These are phyloP conservation scores for Colletotrichum agaves DNA, from an alignment of 2,329 filamentous ascomycete species.

Conservation along the genomic window DNA sequence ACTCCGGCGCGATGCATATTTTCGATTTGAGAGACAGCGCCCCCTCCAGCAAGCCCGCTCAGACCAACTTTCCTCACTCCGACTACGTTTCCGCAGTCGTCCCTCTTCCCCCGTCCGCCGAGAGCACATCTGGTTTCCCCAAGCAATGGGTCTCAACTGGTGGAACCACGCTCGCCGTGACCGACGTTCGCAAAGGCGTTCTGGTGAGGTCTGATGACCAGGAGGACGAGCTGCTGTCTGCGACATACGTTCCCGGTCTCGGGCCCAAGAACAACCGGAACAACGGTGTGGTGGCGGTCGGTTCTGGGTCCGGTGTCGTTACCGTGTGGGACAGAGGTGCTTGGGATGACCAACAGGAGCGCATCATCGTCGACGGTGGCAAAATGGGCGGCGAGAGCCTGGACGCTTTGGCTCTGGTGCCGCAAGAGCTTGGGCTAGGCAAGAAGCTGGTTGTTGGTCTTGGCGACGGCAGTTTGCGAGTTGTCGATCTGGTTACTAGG, in stretches of 20 bases:
- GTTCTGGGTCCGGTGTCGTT: slow-evolving; percentile 80
- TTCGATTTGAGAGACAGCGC: slow-evolving; percentile 79
- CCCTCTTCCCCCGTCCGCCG: slow-evolving; percentile 80
- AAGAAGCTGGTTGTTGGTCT: slow-evolving; percentile 84
- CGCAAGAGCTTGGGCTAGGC: slow-evolving; percentile 74
- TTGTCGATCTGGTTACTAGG: slow-evolving; percentile 80
- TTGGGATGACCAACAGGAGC: slow-evolving; percentile 95
- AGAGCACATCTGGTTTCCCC: slow-evolving; percentile 87
- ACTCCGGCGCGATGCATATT: slow-evolving; percentile 89
- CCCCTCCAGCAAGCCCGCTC: slow-evolving; percentile 72
- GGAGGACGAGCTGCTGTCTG: slow-evolving; percentile 90
- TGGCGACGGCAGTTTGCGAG: slow-evolving; percentile 81
- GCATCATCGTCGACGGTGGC: slow-evolving; percentile 78
- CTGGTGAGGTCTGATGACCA: slow-evolving; percentile 93
- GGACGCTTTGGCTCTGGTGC: slow-evolving; percentile 79
- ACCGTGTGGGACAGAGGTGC: slow-evolving; percentile 94
- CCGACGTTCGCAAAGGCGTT: slow-evolving; percentile 87
- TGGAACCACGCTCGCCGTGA: slow-evolving; percentile 89
- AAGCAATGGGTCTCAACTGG: slow-evolving; percentile 97
- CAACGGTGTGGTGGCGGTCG: slow-evolving; percentile 81
- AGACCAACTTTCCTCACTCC: slow-evolving; percentile 87
- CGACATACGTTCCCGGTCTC: slow-evolving; percentile 80
- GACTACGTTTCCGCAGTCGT: slow-evolving; percentile 93
- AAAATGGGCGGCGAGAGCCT: slow-evolving; percentile 78
- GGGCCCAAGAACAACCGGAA: slow-evolving; percentile 72